Evolutionary conservation across 2,329 filamentous ascomycete genomes (phyloP).

Genomic region (Calonectria multiphialidica): DNA sequence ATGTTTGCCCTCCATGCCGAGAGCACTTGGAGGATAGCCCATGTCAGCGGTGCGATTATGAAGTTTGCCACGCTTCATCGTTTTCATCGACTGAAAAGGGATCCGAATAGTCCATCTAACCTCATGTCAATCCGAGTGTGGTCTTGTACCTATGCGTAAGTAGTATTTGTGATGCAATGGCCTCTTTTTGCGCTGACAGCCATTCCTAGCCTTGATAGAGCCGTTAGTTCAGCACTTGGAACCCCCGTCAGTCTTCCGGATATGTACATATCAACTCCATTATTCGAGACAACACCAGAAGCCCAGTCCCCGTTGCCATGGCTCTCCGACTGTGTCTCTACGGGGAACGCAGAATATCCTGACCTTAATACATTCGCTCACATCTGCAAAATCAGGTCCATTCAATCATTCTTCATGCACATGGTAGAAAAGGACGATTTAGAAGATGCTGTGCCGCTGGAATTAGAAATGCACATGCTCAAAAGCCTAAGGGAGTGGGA

Average conservation of each 20-base stretch:
- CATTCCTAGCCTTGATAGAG: neutral
- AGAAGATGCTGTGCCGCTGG: neutral
- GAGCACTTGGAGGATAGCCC: constrained; percentile 7
- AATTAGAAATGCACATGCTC: constrained; percentile 16
- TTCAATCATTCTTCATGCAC: constrained; percentile 16
- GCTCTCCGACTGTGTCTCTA: neutral
- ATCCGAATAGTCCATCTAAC: neutral
- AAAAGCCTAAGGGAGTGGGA: constrained; percentile 8
- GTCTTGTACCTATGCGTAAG: constrained; percentile 5
- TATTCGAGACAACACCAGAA: neutral
- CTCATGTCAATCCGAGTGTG: neutral
- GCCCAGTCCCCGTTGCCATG: neutral
- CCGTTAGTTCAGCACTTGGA: constrained; percentile 1
- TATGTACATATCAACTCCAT: constrained; percentile 5
- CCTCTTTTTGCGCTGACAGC: too few species aligned
- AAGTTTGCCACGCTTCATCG: constrained; percentile 8
- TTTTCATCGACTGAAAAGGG: neutral
- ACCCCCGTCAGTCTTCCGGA: constrained; percentile 8
- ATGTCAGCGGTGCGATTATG: constrained; percentile 1
- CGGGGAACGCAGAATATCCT: neutral
- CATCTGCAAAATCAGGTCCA: neutral
- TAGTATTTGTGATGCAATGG: neutral
- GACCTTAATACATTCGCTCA: constrained; percentile 5
- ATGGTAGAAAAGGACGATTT: constrained; percentile 7
- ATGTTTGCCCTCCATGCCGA: constrained; percentile 14